These are phyloP conservation scores for Penicillium palitans DNA, from an alignment of 2,329 filamentous ascomycete genomes.

Conservation along the genomic window DNA sequence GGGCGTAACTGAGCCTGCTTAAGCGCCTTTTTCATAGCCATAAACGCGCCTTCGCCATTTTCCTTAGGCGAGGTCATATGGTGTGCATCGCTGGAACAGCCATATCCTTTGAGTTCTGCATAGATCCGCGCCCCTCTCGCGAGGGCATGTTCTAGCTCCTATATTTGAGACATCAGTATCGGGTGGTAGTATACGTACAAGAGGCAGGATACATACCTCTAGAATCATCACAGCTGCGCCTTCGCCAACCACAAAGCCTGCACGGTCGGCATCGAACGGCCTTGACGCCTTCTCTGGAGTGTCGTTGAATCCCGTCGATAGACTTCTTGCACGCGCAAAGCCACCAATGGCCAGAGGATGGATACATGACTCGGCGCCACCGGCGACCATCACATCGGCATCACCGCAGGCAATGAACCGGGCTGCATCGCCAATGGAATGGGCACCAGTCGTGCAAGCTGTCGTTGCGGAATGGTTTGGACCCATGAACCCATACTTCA, in stretches of 20 bases:
- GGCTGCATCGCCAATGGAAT: conserved; percentile 92
- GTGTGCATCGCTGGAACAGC: conserved; percentile 83
- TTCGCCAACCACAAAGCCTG: conserved; percentile 90
- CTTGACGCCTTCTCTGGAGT: conserved; percentile 70
- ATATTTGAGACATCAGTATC: neutral
- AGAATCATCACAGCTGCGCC: conserved; percentile 85
- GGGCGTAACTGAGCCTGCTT: conserved; percentile 70
- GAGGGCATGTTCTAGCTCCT: conserved; percentile 83
- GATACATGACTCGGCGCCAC: conserved; percentile 91
- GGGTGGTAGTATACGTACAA: neutral
- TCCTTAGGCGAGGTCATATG: conserved; percentile 90
- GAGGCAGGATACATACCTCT: conserved; percentile 55
- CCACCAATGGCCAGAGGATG: conserved; percentile 91
- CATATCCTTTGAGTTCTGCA: conserved; percentile 86
- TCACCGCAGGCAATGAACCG: conserved; percentile 89
- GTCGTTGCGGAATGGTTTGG: conserved; percentile 93
- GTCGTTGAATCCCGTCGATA: conserved; percentile 79
- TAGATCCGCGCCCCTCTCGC: conserved; percentile 78
- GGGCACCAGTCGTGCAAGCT: conserved; percentile 92
- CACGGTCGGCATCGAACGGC: conserved; percentile 78
- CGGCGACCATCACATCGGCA: conserved; percentile 94
- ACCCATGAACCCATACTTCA: conserved; percentile 83
- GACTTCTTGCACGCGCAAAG: conserved; percentile 81
- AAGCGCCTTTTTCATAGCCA: conserved; percentile 83
- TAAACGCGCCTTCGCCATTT: conserved; percentile 76